Conservation (phyloP, 257 asterid species). For the Capsicum chinense region DNA sequence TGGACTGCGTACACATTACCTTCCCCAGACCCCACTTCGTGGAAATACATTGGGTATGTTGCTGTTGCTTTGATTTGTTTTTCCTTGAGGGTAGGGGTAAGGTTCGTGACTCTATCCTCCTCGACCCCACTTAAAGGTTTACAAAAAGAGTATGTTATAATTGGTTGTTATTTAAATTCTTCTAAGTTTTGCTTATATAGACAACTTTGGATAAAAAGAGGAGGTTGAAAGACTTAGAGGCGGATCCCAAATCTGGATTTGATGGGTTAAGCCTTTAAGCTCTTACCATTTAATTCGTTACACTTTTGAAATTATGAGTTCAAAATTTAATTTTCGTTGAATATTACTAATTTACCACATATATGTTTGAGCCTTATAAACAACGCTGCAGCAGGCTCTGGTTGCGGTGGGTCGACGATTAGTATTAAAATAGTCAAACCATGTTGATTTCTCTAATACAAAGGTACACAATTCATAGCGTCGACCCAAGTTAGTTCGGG, state of each 20-base stretch:
- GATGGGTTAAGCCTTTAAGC: neutral
- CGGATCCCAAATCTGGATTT: neutral
- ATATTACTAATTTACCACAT: neutral
- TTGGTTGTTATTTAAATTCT: neutral
- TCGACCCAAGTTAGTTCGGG: neutral
- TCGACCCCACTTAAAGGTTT: too few relatives aligned
- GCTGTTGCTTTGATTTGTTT: too few relatives aligned
- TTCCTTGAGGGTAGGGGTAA: too few relatives aligned
- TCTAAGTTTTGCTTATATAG: neutral
- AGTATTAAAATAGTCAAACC: neutral
- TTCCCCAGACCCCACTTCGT: too few relatives aligned
- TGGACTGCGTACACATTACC: too few relatives aligned
- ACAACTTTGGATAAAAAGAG: neutral
- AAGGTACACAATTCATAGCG: neutral
- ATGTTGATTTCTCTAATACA: neutral
- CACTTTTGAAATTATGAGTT: neutral
- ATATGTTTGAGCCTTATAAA: neutral
- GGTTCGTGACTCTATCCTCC: too few relatives aligned
- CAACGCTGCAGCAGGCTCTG: neutral
- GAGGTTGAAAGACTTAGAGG: neutral
- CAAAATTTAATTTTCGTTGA: neutral
- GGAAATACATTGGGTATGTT: too few relatives aligned
- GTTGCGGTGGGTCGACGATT: neutral
- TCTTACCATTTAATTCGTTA: neutral
- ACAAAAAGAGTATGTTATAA: too few relatives aligned